Conservation (phyloP, 768 basidiomycete genomes). For the Bullera alba region DNA sequence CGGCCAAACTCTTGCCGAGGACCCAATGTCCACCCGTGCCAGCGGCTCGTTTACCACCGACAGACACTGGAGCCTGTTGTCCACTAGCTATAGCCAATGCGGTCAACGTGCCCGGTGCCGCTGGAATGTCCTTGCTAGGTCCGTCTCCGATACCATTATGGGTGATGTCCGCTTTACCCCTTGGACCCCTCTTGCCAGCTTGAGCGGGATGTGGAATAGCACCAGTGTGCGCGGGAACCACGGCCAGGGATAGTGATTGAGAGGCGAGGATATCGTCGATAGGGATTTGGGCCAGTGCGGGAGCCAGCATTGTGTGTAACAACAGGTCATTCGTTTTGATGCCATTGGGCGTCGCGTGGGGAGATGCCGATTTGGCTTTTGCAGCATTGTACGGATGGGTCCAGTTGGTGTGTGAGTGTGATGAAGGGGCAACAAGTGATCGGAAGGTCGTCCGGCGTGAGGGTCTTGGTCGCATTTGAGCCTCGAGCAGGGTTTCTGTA, state of each 20-base stretch:
- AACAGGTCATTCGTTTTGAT: constrained; percentile 25
- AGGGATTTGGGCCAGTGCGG: constrained; percentile 25
- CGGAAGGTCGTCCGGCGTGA: constrained; percentile 26
- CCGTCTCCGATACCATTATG: constrained; percentile 5
- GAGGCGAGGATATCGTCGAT: constrained; percentile 42
- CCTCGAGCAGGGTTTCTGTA: constrained; percentile 36
- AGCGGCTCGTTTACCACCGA: constrained; percentile 19
- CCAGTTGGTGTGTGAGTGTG: constrained; percentile 4
- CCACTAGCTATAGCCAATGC: constrained; percentile 35
- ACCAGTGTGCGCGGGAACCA: constrained; percentile 23
- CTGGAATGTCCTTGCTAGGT: constrained; percentile 15
- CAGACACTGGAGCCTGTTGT: constrained; percentile 8
- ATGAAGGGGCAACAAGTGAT: constrained; percentile 4
- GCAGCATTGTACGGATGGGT: not conserved
- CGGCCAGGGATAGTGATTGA: constrained; percentile 25
- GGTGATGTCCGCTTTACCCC: constrained; percentile 17
- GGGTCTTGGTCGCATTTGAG: constrained; percentile 31
- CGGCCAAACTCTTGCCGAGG: constrained; percentile 36
- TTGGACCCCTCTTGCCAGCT: constrained; percentile 29
- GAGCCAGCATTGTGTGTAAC: constrained; percentile 26
- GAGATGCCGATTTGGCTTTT: not conserved
- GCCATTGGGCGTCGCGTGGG: constrained; percentile 2
- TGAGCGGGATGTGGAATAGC: constrained; percentile 3
- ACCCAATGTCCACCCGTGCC: constrained; percentile 20
- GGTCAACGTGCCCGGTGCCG: constrained; percentile 33